Base-by-base conservation (phyloP, 768 basidiomycete species). In the Lentinus brumalis region DNA sequence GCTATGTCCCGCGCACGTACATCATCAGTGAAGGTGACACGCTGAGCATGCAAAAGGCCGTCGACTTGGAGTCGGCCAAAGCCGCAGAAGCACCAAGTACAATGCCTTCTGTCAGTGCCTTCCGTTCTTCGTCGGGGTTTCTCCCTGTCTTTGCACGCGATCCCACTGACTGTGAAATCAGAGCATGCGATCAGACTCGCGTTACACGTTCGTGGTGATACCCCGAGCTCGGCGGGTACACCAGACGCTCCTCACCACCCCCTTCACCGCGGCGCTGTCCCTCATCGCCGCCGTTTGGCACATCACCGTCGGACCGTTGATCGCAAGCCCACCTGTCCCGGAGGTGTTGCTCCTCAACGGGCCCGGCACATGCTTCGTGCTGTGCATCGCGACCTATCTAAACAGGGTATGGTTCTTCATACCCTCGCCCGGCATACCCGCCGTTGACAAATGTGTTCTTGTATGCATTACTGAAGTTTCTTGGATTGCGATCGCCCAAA, bases 291-390 rank as follows among this genome's bases (percentile, higher is more conserved):
- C 90, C 62, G 67, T 93, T 31, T 85, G 84, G 71, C 76, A 84
- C 62, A 69, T 94, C 60, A 81, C 84, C 0, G 49, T 92, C 38
- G 60, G 68, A 2, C 90, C 89, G 2, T 59, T 86, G 9, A 51
- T 52, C 32, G 61, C 50, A 29, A 69, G 64, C 41, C 65, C 52
- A 9, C 50, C 76, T 4, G 85, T 86, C 67, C 83, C 86, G 30
- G 94, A 98, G 59, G 76, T 93, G 31, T 78, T 99, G 51, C 76
- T 99, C 53, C 74, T 98, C 31, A 98, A 98, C 73, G 97, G 97
- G 1, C 97, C 97, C 0, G 96, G 97, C 15, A 98, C 96, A 6
- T 96, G 93, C 71, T 85, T 96, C 38, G 77, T 89, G 5, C 79
- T 98, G 6, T 92, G 89, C 59, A 60, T 83, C 15, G 86, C 90